Evolutionary conservation across 164 flowering plant species (phyloP), one percentile per base, ranked within the genome.

Genomic region (Vitis rupestris): DNA sequence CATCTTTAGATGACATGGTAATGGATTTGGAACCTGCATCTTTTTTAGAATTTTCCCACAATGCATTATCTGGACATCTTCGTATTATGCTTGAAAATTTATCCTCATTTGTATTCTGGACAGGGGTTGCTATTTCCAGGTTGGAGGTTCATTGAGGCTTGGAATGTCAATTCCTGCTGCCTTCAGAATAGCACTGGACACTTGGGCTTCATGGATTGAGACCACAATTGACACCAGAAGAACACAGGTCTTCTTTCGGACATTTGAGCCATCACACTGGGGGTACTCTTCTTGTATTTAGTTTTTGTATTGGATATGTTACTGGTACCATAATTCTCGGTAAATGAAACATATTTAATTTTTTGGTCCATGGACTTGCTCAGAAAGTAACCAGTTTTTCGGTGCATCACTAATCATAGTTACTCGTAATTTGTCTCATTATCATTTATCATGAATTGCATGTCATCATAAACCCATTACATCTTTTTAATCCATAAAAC

Each of bases 91-190:
- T 48, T 15, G 19, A 13, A 64, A 66, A 16, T 3, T 31, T 13
- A 10, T 12, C 37, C 50, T 17, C 23, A 54, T n/a, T 49, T 55
- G 12, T 67, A 69, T 47, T 64, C 63, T 66, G 65, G 70, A 62
- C 85, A 87, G 91, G 70, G 88, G 87, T 58, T 82, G 86, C 72
- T 87, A 85, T 78, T 87, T 87, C 70, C 86, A 87, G 74, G 79
- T 81, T 63, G 86, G 81, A 27, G 71, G 77, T 49, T 76, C 78
- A 61, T 50, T 85, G 31, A 87, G 76, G 81, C 83, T 85, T 52
- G 87, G 87, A 49, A 71, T 87, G 84, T 66, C 88, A 52, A 80
- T 81, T 50, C 68, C 53, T 47, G 58, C 61, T 51, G 91, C 87
- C 47, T 82, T 70, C 68, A 73, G 66, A 69, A 52, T 37, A 23